Evolutionary conservation across 169 alveolate species (phyloP), one percentile per base, ranked within the genome.

Genomic region (Babesia ovata): DNA sequence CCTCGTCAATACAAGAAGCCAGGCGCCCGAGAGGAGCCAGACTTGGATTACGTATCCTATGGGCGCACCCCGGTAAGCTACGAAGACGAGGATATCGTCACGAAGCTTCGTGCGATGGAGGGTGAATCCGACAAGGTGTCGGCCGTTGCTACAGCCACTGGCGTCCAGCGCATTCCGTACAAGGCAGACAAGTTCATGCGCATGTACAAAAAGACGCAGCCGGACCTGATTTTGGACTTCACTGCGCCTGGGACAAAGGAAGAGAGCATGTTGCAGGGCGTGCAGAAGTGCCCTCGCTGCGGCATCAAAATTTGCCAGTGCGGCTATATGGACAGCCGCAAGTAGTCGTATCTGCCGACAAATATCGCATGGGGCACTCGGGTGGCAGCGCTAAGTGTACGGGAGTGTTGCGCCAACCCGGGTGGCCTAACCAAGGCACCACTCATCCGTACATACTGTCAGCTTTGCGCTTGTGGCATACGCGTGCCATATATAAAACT

Each of bases 251-350:
- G 65, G 21, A 65, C 85, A 8, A 74, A 66, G 56, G 81, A 75
- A 28, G 89, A 82, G 42, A 82, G 54, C 59, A 70, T 63, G 85
- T 67, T 82, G 54, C 79, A 50, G 39, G 85, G 89, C 12, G 85
- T 82, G 29, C 26, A 36, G 26, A 82, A 74, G 52, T 82, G 89
- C 62, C 89, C 89, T 13, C 42, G 85, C 33, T 82, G 89, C 44
- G 89, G 89, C 21, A 72, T 74, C 71, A 82, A 82, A 56, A 82
- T 82, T 13, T 82, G 89, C 46, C 89, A 74, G 22, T 82, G 89
- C 33, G 89, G 89, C 28, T 82, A 74, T 33, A 82, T 82, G 89
- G 87, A 61, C 26, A 65, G 60, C 45, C 60, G 29, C 36, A 61
- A 42, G 59, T 59, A 56, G 46, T 8, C 17, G n/a, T 2, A 2